Conservation (phyloP, 768 basidiomycete species). For the Boletus rex-veris region DNA sequence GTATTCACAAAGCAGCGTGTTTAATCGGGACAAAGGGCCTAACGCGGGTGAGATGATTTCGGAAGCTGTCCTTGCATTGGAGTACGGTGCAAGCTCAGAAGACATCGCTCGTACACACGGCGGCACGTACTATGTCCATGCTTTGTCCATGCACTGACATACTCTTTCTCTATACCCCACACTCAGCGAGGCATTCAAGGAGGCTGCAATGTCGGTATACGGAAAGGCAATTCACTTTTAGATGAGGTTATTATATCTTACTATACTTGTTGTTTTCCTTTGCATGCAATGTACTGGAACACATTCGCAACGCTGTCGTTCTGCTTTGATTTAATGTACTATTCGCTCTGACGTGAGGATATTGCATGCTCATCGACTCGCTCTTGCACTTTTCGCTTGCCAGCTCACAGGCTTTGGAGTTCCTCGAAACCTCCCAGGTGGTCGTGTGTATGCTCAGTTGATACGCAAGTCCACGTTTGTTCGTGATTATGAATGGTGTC, state of each 20-base stretch:
- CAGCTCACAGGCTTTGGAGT: too few species aligned
- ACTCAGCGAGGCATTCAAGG: conserved; percentile 92
- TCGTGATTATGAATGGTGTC: too few species aligned
- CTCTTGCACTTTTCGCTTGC: too few species aligned
- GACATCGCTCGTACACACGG: conserved; percentile 94
- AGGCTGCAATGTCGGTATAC: conserved; percentile 86
- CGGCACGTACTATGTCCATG: conserved; percentile 51
- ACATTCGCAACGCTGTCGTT: conserved; percentile 2
- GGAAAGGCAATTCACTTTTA: conserved; percentile 85
- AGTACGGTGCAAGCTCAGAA: conserved; percentile 93
- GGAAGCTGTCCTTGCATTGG: conserved; percentile 85
- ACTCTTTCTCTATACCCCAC: conserved; percentile 52
- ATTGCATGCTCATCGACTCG: background rate
- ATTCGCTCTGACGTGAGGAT: background rate
- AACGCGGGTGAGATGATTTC: conserved; percentile 98
- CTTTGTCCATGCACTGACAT: conserved; percentile 8
- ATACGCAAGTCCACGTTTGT: too few species aligned
- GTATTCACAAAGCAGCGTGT: background rate
- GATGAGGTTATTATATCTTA: conserved; percentile 17
- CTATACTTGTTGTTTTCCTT: conserved; percentile 5
- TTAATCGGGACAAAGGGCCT: conserved; percentile 45
- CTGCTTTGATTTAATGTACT: background rate
- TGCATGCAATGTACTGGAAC: conserved; percentile 21
- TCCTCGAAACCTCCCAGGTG: too few species aligned
- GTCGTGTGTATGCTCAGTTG: too few species aligned